Base-by-base conservation (phyloP, 176 grass and related monocot species). In the Oryza nivara region DNA sequence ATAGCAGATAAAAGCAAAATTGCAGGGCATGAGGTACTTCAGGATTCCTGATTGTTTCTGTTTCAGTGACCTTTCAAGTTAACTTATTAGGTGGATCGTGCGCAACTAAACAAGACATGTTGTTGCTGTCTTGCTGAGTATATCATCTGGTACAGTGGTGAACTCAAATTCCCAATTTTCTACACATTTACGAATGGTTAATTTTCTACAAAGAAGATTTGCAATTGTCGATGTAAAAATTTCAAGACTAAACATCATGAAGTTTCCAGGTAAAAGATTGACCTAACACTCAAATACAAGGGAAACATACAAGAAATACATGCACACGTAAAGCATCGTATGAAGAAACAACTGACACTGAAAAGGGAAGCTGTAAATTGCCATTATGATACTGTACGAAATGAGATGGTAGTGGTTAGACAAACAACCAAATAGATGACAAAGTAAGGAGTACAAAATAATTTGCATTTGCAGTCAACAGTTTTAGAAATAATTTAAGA, bases 181-280 rank as follows among this genome's bases (percentile, higher is more conserved):
- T 41, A 8, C 65, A 6, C 1, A 85, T 41, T 11, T 44, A 63
- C 3, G 8, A n/a, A 85, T 4, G 16, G 26, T 47, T 35, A 52
- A 28, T 48, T 74, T 72, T 73, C 19, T 52, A 40, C 22, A 67
- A 58, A 73, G 0, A 90, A 68, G 3, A 78, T 66, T 3, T 73
- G 14, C 46, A 72, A 58, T 20, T 20, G 19, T 13, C 19, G 46
- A 51, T 17, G 46, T 65, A 35, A 67, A n/a, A 25, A 34, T 2
- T 34, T 32, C 38, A 48, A 51, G 20, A 45, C 2, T 54, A 44
- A 25, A 73, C 25, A 12, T 67, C 32, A 43, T 52, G 48, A 60
- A 11, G n/a, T 63, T 63, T 63, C n/a, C 6, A 0, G 20, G 58
- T 22, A 63, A 63, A 23, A 23, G 19, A 23, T n/a, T 63, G n/a